Conservation (phyloP, 805 yeast genomes). For the Saturnispora dispora region DNA sequence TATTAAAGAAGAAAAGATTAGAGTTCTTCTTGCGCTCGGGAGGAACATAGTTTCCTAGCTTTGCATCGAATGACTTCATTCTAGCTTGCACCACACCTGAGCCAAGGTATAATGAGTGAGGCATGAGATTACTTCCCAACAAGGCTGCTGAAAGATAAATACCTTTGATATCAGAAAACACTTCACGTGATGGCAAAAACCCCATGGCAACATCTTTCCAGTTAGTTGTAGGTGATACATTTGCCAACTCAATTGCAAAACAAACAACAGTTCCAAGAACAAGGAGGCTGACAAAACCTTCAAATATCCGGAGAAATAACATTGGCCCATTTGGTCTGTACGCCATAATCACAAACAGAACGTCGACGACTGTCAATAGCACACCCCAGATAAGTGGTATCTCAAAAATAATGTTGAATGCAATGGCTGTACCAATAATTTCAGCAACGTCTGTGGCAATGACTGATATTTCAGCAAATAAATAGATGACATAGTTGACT, state of each 20-base stretch:
- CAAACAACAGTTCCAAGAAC: constrained; percentile 81
- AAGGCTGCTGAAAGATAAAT: constrained; percentile 75
- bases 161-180: constrained; percentile 50
- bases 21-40: constrained; percentile 20
- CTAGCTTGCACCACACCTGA: constrained; percentile 85
- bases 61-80: constrained; percentile 66
- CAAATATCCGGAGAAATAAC: constrained; percentile 69
- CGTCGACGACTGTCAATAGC: constrained; percentile 76
- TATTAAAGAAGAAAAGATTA: constrained; percentile 15
- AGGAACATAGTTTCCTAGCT: constrained; percentile 47
- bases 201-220: constrained; percentile 60
- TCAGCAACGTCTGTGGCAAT: constrained; percentile 96
- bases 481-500: constrained; percentile 53
- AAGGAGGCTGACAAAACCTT: constrained; percentile 65
- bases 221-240: constrained; percentile 48
- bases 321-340: constrained; percentile 81
- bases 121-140: constrained; percentile 93
- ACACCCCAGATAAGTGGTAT: constrained; percentile 82
- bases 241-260: constrained; percentile 67
- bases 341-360: constrained; percentile 75
- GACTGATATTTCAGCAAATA: constrained; percentile 82
- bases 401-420: constrained; percentile 72
- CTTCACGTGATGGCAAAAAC: constrained; percentile 43
- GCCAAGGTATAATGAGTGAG: constrained; percentile 82
- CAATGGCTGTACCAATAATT: constrained; percentile 95